A percentile compares a stretch with the other conserved stretches of the same genome.
Conservation (phyloP, 257 asterid genomes). For the Verbena officinalis region DNA sequence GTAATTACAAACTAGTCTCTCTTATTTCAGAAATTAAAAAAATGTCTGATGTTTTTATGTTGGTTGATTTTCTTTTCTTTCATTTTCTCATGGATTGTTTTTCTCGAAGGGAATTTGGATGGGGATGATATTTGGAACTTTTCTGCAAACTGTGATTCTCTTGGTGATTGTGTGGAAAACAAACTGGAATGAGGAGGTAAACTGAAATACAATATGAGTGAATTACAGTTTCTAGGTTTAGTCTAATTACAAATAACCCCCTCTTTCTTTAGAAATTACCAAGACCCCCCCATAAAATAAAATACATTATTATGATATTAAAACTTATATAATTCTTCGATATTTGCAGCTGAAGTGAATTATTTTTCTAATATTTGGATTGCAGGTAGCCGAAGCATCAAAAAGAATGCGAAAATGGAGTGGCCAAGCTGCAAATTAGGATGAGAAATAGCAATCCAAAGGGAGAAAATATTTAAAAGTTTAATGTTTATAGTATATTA, state of each 20-base stretch:
- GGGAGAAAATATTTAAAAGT: no score
- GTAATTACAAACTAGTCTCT: no score
- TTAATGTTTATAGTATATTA: no score
- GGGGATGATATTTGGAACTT: slow-evolving; percentile 96
- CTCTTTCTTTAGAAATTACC: no score
- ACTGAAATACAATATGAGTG: no score
- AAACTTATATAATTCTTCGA: no score
- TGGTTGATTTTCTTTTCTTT: neutral
- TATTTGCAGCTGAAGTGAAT: no score
- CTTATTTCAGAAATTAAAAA: neutral
- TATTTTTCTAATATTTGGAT: slow-evolving; percentile 18
- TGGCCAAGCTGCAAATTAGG: slow-evolving; percentile 36
- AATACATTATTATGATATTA: no score
- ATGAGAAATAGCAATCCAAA: neutral
- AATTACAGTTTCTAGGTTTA: no score
- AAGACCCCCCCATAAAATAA: no score
- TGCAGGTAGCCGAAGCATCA: slow-evolving; percentile 87
- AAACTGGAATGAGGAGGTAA: slow-evolving; percentile 89
- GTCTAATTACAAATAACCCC: no score
- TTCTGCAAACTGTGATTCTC: slow-evolving; percentile 72
- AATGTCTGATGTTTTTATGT: neutral
- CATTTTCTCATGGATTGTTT: neutral
- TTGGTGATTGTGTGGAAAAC: slow-evolving; percentile 74
- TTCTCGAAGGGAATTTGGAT: slow-evolving; percentile 83
- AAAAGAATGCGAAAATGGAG: slow-evolving; percentile 79